These are phyloP conservation scores for Ceratocystis lukuohia DNA, from an alignment of 2,329 filamentous ascomycete genomes.

Conservation along the genomic window DNA sequence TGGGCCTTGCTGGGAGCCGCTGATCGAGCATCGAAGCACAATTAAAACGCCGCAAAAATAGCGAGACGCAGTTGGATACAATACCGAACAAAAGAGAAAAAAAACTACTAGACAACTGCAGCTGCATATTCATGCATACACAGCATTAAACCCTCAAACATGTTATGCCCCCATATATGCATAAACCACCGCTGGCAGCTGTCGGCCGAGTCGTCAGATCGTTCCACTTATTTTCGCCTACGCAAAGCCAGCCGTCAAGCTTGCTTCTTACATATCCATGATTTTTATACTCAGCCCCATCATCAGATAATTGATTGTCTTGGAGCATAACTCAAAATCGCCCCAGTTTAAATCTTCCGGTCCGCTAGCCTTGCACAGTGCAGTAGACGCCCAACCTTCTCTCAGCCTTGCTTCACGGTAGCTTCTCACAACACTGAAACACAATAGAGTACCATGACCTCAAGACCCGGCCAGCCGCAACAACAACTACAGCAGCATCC, in stretches of 20 bases:
- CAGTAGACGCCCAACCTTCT: neutral
- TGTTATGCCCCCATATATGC: neutral
- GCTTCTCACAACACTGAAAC: neutral
- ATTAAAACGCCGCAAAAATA: neutral
- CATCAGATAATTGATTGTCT: too few relatives aligned
- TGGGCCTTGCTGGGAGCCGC: neutral
- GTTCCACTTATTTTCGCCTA: neutral
- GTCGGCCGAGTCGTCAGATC: neutral
- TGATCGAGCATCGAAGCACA: neutral
- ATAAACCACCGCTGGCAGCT: neutral
- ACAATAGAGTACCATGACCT: conserved; percentile 6
- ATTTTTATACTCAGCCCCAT: too few relatives aligned
- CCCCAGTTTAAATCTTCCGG: too few relatives aligned
- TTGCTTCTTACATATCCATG: neutral
- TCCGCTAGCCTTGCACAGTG: neutral
- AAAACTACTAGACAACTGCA: neutral
- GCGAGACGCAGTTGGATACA: neutral
- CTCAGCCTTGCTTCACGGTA: neutral
- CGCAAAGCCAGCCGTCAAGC: neutral
- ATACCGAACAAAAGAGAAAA: neutral
- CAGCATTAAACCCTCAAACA: neutral
- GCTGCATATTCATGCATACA: neutral
- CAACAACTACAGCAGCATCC: conserved; percentile 27
- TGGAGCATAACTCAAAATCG: too few relatives aligned
- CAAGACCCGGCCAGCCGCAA: neutral